Base-by-base conservation (phyloP, 805 yeast species). In the Candida palmyrensis region DNA sequence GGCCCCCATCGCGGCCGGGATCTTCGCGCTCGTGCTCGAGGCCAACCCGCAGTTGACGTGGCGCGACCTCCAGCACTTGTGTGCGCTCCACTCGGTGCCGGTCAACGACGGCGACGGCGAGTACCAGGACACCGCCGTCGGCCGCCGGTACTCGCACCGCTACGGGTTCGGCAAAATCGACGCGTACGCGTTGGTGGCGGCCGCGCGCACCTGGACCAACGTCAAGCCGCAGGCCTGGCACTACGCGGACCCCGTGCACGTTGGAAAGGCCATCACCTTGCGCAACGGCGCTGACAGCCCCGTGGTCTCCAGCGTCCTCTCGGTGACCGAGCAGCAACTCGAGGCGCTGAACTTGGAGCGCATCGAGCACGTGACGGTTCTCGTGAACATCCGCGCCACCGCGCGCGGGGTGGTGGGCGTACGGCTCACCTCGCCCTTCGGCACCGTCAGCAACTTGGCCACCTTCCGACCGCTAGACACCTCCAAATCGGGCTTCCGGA, bases 1-100 rank as follows among this genome's bases (percentile, higher is more conserved):
- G 11, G 98, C 98, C 0, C 98, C 98, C 0, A 68, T 92, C 36
- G 97, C 97, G 0, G 97, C 97, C 0, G 98, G 97, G n/a, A 72
- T 92, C 1, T 87, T 84, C 53, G 75, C 97, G 0, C 65, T 92
- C 33, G 85, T 85, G 2, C 64, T 92, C 32, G 79, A 81, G 45
- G 88, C 82, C 3, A 83, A 95, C 43, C 95, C 96, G 1, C 71
- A 80, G 4, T 71, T 92, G 35, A 84, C 96, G 0, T 92, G 98
- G 98, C 74, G 98, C 53, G 98, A 92, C 53, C 70, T 89, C 35
- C 98, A 92, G 60, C 86, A 89, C 49, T 66, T 92, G 14, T 74
- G 85, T 3, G 78, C 90, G 11, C 58, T 78, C 32, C 71, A 85
- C 17, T 79, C 96, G 1, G 73, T 74, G 13, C 81, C 81, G 20